Evolutionary conservation across 139 green algal genomes (phyloP), one percentile per base, ranked within the genome.

Genomic region (Auxenochlorella protothecoides): DNA sequence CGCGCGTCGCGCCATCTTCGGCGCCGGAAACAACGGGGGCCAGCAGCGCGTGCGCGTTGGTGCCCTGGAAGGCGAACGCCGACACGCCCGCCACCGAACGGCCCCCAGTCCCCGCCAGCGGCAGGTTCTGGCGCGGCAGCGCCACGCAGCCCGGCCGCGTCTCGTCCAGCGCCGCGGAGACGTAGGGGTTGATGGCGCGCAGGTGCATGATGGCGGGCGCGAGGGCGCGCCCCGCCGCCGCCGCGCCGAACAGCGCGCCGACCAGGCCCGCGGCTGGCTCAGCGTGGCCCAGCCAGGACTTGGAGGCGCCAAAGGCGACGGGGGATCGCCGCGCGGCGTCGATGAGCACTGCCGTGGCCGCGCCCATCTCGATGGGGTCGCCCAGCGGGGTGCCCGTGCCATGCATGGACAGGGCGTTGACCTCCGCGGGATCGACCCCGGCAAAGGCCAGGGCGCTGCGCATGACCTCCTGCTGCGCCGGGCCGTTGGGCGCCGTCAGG

Each of bases 291-390:
- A 88, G 70, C 10, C 69, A 66, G 13, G 80, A 82, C 72, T 89
- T 89, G 55, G 68, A 68, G 5, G 84, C 27, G 27, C 27, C 27
- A 44, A 44, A 78, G 55, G 59, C 72, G 8, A 85, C 62, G 0
- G 59, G 63, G 3, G 91, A 44, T 44, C 27, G 27, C 27, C 27
- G 69, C 0, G 84, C 5, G 73, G 79, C 6, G 72, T 60, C 0
- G 74, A 70, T 53, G 78, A 79, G 61, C 53, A 76, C 70, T 15
- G 80, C 75, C 13, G 66, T 66, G 53, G 81, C 69, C 9, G 88
- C 90, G 0, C 89, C 88, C 4, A 92, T 72, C 72, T 96, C 91
- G 44, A 97, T 96, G 65, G 90, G 88, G 66, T 97, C 91, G 5
- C 91, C 86, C 63, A 94, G 83, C 2, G 81, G 51, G 9, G 89